Evolutionary conservation across 31 red algal genomes (phyloP).

Genomic region (Endocladia muricata): DNA sequence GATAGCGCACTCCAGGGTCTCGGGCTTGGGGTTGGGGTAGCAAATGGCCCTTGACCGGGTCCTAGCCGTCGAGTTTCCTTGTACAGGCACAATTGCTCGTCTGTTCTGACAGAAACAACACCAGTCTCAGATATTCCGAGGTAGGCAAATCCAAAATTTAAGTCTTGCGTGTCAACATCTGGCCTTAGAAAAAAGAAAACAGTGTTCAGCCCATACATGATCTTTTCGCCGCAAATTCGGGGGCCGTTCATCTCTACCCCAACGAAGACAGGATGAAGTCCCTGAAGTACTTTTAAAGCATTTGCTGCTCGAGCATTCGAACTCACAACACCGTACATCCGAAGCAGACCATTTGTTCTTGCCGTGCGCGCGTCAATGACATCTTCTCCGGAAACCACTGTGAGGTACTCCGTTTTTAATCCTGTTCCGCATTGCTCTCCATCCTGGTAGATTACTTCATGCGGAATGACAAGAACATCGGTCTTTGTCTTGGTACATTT

Average conservation of each 20-base stretch:
- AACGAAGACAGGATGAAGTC: slow-evolving; percentile 41
- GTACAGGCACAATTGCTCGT: slow-evolving; percentile 54
- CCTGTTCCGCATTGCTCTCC: slow-evolving; percentile 59
- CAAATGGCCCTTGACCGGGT: slow-evolving; percentile 25
- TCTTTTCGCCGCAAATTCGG: slow-evolving; percentile 38
- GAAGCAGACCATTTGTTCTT: neutral
- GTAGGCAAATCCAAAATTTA: slow-evolving; percentile 57
- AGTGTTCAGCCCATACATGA: slow-evolving; percentile 16
- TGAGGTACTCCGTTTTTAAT: slow-evolving; percentile 23
- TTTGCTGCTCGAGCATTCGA: slow-evolving; percentile 42
- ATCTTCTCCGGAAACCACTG: slow-evolving; percentile 28
- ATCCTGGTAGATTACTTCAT: slow-evolving; percentile 48
- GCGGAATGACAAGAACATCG: slow-evolving; percentile 35
- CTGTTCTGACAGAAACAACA: slow-evolving; percentile 35
- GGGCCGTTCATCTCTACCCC: slow-evolving; percentile 37
- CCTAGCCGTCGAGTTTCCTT: slow-evolving; percentile 45
- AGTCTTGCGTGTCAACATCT: slow-evolving; percentile 8
- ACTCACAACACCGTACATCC: slow-evolving; percentile 17
- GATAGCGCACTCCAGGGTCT: neutral
- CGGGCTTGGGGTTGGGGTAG: slow-evolving; percentile 40
- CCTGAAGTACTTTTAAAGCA: slow-evolving; percentile 37
- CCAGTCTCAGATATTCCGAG: slow-evolving; percentile 29
- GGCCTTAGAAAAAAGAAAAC: slow-evolving; percentile 57
- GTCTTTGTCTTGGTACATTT: neutral
- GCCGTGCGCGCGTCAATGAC: slow-evolving; percentile 30